Evolutionary conservation across 2,329 filamentous ascomycete species (phyloP).

Genomic region (Cordyceps pruinosa): DNA sequence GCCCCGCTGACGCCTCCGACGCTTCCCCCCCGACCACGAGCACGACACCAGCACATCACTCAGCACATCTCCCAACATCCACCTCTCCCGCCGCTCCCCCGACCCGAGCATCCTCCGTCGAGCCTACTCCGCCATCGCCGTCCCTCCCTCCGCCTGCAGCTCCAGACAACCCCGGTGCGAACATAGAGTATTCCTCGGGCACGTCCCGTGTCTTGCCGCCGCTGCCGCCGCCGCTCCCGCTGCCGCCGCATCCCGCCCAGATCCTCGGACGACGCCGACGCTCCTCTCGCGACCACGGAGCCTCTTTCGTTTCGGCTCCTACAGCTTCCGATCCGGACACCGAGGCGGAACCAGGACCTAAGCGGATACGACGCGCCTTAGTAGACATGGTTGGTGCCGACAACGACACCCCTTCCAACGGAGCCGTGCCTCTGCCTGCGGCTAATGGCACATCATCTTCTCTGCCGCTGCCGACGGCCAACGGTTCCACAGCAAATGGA

Average conservation of each 20-base stretch:
- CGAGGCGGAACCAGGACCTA: conserved; percentile 23
- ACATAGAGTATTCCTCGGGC: conserved; percentile 34
- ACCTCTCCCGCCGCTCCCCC: conserved; percentile 36
- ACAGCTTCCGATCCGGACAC: conserved; percentile 13
- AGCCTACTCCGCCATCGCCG: conserved; percentile 18
- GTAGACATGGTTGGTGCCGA: conserved; percentile 51
- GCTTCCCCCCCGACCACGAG: conserved; percentile 20
- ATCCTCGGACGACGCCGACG: conserved; percentile 52
- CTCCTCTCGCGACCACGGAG: conserved; percentile 29
- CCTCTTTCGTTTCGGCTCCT: conserved; percentile 10
- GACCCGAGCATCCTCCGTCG: conserved; percentile 32
- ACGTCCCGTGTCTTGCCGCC: conserved; percentile 19
- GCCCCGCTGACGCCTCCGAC: conserved; percentile 48
- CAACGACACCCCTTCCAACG: conserved; percentile 50
- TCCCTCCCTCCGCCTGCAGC: conserved; percentile 10
- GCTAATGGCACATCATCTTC: conserved; percentile 37
- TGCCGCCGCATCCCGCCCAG: conserved; percentile 22
- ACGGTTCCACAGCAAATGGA: conserved; percentile 37
- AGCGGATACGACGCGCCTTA: conserved; percentile 50
- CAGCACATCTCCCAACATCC: conserved; percentile 33
- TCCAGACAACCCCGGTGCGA: conserved; percentile 25
- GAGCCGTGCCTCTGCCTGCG: conserved; percentile 32
- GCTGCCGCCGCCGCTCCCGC: conserved; percentile 17
- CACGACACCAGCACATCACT: conserved; percentile 30
- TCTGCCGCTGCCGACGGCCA: conserved; percentile 17